Evolutionary conservation across 768 basidiomycete species (phyloP).

Genomic region (Termitomyces sp.): DNA sequence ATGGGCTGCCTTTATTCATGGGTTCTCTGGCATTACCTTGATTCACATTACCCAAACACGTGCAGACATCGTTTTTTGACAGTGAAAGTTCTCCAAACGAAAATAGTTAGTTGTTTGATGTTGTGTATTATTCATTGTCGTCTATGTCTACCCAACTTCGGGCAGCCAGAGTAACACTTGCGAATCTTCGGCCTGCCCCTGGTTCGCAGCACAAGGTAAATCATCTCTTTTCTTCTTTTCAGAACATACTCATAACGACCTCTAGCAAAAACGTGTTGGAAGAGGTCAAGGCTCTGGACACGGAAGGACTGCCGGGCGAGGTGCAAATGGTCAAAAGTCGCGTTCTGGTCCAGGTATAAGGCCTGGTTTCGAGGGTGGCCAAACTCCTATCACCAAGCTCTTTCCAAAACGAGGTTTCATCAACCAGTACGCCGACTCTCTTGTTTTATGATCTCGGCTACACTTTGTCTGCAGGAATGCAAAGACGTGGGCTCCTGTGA

Average conservation of each 20-base stretch:
- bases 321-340: constrained; percentile 95
- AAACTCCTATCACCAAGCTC: constrained; percentile 86
- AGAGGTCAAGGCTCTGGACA: constrained; percentile 89
- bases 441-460: background rate
- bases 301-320: constrained; percentile 90
- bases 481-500: constrained; percentile 78
- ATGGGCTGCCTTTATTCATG: background rate
- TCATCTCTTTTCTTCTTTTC: background rate
- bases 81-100: background rate
- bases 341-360: constrained; percentile 84
- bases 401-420: constrained; percentile 95
- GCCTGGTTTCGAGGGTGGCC: constrained; percentile 92
- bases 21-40: background rate
- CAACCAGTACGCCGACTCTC: constrained; percentile 65
- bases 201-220: constrained; percentile 66
- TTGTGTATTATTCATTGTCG: constrained; percentile 7
- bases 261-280: constrained; percentile 90
- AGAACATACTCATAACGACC: constrained; percentile 4
- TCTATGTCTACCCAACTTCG: constrained; percentile 36
- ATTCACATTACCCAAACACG: no score
- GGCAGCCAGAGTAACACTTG: constrained; percentile 49
- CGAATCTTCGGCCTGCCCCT: constrained; percentile 66
- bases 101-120: background rate
- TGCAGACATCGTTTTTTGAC: no score
- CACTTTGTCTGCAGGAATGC: constrained; percentile 49